A percentile compares a stretch with the other conserved stretches of the same genome.
These are phyloP conservation scores for Aspergillus quadrilineatus DNA, from an alignment of 2,329 filamentous ascomycete species.

Conservation along the genomic window DNA sequence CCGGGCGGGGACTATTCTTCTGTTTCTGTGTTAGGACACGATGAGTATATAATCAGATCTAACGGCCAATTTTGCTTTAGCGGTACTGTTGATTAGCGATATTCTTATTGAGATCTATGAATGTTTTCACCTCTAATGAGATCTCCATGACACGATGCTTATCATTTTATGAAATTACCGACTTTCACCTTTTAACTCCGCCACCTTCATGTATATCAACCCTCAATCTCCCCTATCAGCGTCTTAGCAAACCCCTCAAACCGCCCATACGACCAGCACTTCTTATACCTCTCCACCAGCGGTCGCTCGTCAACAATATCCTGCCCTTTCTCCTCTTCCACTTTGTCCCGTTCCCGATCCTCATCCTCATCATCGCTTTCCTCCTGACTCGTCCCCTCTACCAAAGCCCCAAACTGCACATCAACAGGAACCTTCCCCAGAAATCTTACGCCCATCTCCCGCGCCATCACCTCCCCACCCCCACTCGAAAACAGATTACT, in stretches of 20 bases:
- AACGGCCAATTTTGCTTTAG: background rate
- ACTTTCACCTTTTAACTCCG: background rate
- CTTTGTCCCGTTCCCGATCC: slow-evolving; percentile 18
- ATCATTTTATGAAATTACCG: background rate
- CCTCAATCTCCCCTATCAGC: slow-evolving; percentile 31
- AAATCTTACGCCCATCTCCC: slow-evolving; percentile 80
- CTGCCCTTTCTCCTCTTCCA: slow-evolving; percentile 1
- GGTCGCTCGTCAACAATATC: slow-evolving; percentile 29
- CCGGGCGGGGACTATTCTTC: background rate
- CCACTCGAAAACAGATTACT: slow-evolving; percentile 92
- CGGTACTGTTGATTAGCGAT: background rate
- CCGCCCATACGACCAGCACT: slow-evolving; percentile 44
- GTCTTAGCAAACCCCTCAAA: slow-evolving; percentile 44
- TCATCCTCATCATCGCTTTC: slow-evolving; percentile 27
- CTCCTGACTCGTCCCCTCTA: slow-evolving; percentile 60
- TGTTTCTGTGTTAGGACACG: background rate
- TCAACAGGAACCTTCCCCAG: slow-evolving; percentile 88
- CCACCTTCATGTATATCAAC: slow-evolving; percentile 8
- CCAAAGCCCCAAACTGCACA: slow-evolving; percentile 81
- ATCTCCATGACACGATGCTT: slow-evolving; percentile 1
- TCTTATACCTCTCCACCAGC: slow-evolving; percentile 45
- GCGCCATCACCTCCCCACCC: slow-evolving; percentile 84
- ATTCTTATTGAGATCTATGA: background rate
- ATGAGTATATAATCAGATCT: background rate
- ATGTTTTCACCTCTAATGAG: background rate